Evolutionary conservation across 2,329 filamentous ascomycete genomes (phyloP), one percentile per base, ranked within the genome.

Genomic region (Iodosphaeria phyllophila): DNA sequence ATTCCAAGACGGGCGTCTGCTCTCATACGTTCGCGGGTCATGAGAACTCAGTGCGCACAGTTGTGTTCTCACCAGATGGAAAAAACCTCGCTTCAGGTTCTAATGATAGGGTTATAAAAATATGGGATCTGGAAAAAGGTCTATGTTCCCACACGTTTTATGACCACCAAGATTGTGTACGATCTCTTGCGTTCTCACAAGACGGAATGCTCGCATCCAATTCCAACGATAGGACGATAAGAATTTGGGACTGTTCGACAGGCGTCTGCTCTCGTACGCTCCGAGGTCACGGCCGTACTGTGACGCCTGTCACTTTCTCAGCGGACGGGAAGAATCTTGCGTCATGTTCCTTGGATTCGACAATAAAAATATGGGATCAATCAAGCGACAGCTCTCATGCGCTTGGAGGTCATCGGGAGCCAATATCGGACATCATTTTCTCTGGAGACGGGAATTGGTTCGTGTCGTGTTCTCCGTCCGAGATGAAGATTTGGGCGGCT

Each of bases 241-340:
- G 76, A 29, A 76, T 93, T 47, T 93, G 86, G 84, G 83, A 93
- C 42, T 77, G 86, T 14, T 83, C 77, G 15, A 93, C 83, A 1
- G 84, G 86, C 5, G 93, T 84, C 46, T 92, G 83, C 42, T 64
- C 93, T 21, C 83, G 80, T 48, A 92, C 84, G n/a, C 62, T 93
- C 33, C 64, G 71, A 16, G 83, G 84, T 1, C 84, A 93, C 40
- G 64, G 8, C 11, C 8, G 8, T 16, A n/a, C 10, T 8, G 19
- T 26, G n/a, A 14, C 4, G 11, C 16, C 18, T 4, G 19, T 18
- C 18, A 15, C 25, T 13, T 26, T 26, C 25, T 26, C 25, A 20
- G n/a, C 25, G 10, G 19, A 26, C 13, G 18, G 18, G 4, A 15
- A 16, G 18, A 7, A 8, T 8, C 5, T 26, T 12, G 19, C 11